Evolutionary conservation across 441 rosid species (phyloP), one percentile per base, ranked within the genome.

Genomic region (Biscutella laevigata): DNA sequence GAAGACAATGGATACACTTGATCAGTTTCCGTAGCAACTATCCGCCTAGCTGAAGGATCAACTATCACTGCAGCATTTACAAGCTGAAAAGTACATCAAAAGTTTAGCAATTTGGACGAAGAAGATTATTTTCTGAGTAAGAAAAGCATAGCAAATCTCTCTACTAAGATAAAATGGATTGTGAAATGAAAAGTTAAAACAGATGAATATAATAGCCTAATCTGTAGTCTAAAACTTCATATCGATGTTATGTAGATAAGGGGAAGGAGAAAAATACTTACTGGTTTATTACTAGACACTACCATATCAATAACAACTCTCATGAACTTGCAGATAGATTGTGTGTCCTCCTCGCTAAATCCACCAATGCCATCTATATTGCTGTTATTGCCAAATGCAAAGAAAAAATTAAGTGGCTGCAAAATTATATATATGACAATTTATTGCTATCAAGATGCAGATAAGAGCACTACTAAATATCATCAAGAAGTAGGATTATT

Each of bases 341-440:
- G 59, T 9, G 81, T 63, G 27, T 82, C 91, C 52, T 82, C 87
- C 25, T 83, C 79, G 42, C 68, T 69, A 55, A 88, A 88, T 53
- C 96, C 91, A 71, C 75, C 66, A 61, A 91, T 80, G 54, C 98
- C 96, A 35, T 77, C 81, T 54, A 88, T 81, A 64, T 83, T 88
- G 83, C 96, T 91, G 76, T 15, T 12, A 42, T 38, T 52, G 4
- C 2, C 47, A 35, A 44, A 8, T 52, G 35, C n/a, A 17, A 17
- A 13, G 26, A n/a, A 26, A 38, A 32, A 13, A 21, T 24, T 32
- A 10, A 40, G 26, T 5, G 11, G 13, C 10, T 10, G 5, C 12
- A 49, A 26, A 45, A 43, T 24, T 26, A 14, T n/a, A 19, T 40
- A 34, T 12, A 53, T 17, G 35, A 67, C 29, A 47, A 4, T 22